Evolutionary conservation across 768 basidiomycete species (phyloP), one percentile per base, ranked within the genome.

Genomic region (Trametes sanguinea): DNA sequence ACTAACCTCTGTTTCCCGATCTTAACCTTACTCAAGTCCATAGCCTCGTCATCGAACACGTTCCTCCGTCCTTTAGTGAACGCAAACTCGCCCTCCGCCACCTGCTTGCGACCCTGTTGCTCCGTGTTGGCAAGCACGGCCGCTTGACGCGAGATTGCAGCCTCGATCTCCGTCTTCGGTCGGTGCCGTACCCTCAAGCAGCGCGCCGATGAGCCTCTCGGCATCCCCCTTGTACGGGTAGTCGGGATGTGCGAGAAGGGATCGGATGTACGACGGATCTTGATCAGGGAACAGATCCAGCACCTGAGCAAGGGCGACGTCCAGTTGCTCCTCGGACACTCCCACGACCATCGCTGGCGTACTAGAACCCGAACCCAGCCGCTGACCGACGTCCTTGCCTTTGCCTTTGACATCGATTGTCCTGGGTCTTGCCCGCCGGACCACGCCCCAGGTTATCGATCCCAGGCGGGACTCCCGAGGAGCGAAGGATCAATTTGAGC

Each of bases 151-250:
- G 39, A 67, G 61, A 29, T 74, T 61, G 40, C 64, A 60, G 51
- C 68, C 40, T 69, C 17, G 13, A 77, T 65, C 29, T 71, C 71
- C 40, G 69, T 75, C n/a, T 64, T 61, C 9, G 70, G 70, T 56
- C 0, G 85, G 86, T 1, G 89, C 85, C 0, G 83, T 87, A 0
- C 88, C 89, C 59, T 93, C 92, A 48, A 95, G 75, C n/a, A 95
- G 71, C 0, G 88, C 89, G 43, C 80, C 85, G 10, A 93, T 78
- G 17, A 92, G 82, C 40, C 77, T 77, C 66, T 92, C 90, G 1
- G 84, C 77, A 37, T 81, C 79, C 2, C 83, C 80, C n/a, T 71
- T 68, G 67, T 84, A 88, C 6, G 79, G 72, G 27, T 75, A 79
- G 32, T 73, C 78, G 2, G 78, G 72, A 57, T 83, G 80, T 11